Evolutionary conservation across 495 filamentous ascomycete species (phyloP).

Genomic region (Lasiosphaeria hispida): DNA sequence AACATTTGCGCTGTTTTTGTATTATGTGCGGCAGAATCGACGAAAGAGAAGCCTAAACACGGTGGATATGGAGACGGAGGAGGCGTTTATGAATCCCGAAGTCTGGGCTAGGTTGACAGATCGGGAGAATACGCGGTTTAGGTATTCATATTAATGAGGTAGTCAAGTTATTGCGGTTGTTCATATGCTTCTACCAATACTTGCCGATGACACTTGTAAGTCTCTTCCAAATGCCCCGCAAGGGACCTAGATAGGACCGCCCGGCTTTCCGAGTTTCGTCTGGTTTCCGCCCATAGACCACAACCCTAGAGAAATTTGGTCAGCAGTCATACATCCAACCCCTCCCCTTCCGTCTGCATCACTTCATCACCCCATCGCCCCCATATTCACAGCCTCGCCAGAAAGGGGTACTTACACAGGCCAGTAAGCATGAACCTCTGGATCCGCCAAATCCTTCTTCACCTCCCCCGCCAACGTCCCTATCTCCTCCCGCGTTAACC

Average conservation of each 20-base stretch:
- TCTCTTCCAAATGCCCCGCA: too few relatives aligned
- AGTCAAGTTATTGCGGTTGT: too few relatives aligned
- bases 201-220: too few relatives aligned
- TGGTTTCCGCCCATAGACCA: conserved; percentile 6
- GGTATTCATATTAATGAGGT: conserved; percentile 30
- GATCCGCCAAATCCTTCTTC: not conserved
- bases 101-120: conserved; percentile 36
- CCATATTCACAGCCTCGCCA: too few relatives aligned
- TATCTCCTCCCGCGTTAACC: not conserved
- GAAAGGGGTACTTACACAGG: conserved; percentile 2
- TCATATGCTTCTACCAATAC: too few relatives aligned
- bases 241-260: too few relatives aligned
- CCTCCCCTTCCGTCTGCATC: too few relatives aligned
- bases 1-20: conserved; percentile 32
- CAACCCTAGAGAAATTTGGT: not conserved
- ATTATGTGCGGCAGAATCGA: conserved; percentile 39
- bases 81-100: conserved; percentile 30
- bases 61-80: conserved; percentile 24
- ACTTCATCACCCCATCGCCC: too few relatives aligned
- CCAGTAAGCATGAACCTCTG: not conserved
- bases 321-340: not conserved
- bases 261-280: not conserved
- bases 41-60: conserved; percentile 21
- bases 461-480: conserved; percentile 1
- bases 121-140: conserved; percentile 37